A percentile compares a stretch with the other conserved stretches of the same genome.
Conservation (phyloP, 73 alveolate genomes). For the Tetrahymena malaccensis region DNA sequence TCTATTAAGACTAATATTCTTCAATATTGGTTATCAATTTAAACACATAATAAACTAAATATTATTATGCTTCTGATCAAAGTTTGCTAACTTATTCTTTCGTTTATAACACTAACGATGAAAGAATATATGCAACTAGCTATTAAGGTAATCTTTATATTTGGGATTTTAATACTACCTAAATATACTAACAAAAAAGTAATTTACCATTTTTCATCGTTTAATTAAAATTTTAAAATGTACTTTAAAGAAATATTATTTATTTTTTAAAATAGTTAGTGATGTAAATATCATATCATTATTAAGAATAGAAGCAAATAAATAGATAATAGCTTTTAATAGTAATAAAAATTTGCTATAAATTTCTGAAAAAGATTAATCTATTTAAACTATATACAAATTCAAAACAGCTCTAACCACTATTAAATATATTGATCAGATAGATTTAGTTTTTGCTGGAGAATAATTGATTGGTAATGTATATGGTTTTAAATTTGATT, state of each 20-base stretch:
- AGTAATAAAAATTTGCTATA: no score
- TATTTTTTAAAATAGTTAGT: background rate
- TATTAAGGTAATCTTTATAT: background rate
- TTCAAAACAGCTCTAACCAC: background rate
- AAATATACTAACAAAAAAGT: background rate
- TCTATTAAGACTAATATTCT: background rate
- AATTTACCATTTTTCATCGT: no score
- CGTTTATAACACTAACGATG: background rate
- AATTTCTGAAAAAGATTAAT: background rate
- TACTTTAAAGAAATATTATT: no score
- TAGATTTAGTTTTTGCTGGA: background rate
- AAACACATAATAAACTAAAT: background rate
- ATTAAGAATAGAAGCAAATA: background rate
- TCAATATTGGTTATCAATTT: background rate
- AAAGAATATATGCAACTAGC: background rate
- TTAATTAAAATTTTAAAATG: no score
- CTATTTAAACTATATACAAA: background rate
- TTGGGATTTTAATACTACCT: background rate
- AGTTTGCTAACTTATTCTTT: background rate
- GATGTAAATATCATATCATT: no score
- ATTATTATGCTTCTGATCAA: background rate
- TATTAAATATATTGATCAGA: background rate
- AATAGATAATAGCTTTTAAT: no score
- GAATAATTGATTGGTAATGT: background rate
- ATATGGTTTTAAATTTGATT: background rate